Evolutionary conservation across 345 rosid genomes (phyloP).

Genomic region (Abelmoschus esculentus): DNA sequence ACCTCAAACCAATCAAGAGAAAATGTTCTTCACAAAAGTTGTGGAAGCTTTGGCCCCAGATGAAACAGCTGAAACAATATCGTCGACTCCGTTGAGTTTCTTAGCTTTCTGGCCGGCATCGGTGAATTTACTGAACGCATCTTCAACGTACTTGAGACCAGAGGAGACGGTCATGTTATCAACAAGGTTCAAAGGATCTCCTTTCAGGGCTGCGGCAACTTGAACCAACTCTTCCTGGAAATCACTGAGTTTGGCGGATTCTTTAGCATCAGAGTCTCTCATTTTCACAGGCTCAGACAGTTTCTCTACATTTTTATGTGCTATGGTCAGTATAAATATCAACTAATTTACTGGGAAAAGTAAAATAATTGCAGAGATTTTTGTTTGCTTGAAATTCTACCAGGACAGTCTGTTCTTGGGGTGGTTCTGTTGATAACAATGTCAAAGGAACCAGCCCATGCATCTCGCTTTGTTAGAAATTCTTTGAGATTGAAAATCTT

Average conservation of each 20-base stretch:
- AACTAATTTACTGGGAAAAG: background rate
- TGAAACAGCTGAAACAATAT: constrained; percentile 17
- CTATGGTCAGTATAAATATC: background rate
- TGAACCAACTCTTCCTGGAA: constrained; percentile 52
- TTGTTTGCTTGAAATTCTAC: constrained; percentile 17
- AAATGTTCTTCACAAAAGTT: constrained; percentile 28
- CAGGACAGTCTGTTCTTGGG: constrained; percentile 71
- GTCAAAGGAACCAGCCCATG: constrained; percentile 86
- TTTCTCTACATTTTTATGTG: constrained; percentile 25
- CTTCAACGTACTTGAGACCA: constrained; percentile 38
- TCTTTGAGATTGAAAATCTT: constrained; percentile 66
- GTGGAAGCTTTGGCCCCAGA: constrained; percentile 13
- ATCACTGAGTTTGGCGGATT: constrained; percentile 41
- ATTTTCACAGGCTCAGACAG: constrained; percentile 36
- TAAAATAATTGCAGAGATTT: background rate
- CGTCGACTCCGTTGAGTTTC: constrained; percentile 28
- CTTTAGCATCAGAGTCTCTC: constrained; percentile 28
- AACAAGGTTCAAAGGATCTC: constrained; percentile 42
- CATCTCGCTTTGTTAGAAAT: constrained; percentile 81
- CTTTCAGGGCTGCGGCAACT: constrained; percentile 50
- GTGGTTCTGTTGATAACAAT: constrained; percentile 41
- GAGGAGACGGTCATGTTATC: constrained; percentile 44
- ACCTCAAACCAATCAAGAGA: constrained; percentile 53
- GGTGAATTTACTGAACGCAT: constrained; percentile 36
- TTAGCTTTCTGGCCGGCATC: constrained; percentile 38